Conservation (phyloP, 1,284 basidiomycete genomes). For the Malassezia obtusa region DNA sequence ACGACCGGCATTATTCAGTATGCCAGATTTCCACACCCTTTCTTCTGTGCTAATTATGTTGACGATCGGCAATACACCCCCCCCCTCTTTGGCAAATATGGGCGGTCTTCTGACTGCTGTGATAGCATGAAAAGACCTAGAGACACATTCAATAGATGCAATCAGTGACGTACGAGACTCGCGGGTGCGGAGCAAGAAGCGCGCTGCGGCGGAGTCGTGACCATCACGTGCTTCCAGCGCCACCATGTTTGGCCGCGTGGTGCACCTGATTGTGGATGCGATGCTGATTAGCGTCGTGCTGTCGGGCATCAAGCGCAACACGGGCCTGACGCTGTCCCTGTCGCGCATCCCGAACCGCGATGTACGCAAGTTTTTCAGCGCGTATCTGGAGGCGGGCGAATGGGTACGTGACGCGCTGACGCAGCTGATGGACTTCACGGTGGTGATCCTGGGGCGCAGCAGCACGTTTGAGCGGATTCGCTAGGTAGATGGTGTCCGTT, state of each 20-base stretch:
- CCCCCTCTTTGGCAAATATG: no score
- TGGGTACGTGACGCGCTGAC: slow-evolving; percentile 28
- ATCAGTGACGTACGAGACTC: background rate
- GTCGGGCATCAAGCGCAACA: slow-evolving; percentile 43
- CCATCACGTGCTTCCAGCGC: background rate
- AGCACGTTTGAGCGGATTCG: slow-evolving; percentile 42
- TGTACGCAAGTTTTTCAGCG: slow-evolving; percentile 34
- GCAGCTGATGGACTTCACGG: slow-evolving; percentile 40
- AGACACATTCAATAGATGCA: background rate
- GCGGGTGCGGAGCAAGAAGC: background rate
- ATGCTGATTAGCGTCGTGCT: slow-evolving; percentile 41
- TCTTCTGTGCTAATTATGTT: no score
- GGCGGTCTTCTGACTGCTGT: no score
- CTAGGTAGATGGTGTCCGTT: slow-evolving; percentile 14
- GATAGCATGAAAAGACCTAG: no score
- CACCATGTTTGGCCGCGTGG: slow-evolving; percentile 41
- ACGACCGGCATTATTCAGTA: no score
- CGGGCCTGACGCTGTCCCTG: slow-evolving; percentile 37
- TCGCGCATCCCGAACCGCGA: slow-evolving; percentile 38
- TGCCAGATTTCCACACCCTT: no score
- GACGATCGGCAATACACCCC: no score
- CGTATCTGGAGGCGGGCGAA: slow-evolving; percentile 45
- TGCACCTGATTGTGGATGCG: slow-evolving; percentile 42
- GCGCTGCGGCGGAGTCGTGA: no score
- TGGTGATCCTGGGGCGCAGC: slow-evolving; percentile 43